phyloP scores from a whole-genome alignment of 2,329 filamentous ascomycete species.

The Thermoascus crustaceus region DNA sequence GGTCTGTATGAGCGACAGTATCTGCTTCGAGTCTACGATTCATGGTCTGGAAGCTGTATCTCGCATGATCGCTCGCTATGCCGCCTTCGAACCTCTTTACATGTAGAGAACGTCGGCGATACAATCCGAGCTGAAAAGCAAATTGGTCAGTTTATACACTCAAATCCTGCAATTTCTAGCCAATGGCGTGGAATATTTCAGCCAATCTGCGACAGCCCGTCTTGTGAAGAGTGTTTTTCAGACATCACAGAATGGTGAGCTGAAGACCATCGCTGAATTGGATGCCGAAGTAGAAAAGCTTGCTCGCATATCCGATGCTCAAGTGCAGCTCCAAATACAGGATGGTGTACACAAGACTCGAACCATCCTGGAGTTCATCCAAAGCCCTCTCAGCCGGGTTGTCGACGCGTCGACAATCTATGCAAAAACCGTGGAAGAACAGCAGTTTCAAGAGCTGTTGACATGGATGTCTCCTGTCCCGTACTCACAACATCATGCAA shows the following conservation, averaged over 20 bases:
- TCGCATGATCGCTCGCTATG: conserved; percentile 12
- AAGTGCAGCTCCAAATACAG: too few relatives aligned
- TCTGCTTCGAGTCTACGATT: conserved; percentile 8
- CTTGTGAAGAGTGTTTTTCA: conserved; percentile 4
- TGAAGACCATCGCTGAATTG: neutral
- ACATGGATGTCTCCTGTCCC: conserved; percentile 11
- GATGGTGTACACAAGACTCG: too few relatives aligned
- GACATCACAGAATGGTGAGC: conserved; percentile 1
- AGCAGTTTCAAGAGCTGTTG: conserved; percentile 2
- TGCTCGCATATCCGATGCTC: too few relatives aligned
- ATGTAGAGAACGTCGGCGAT: conserved; percentile 4
- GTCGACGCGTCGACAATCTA: conserved; percentile 1
- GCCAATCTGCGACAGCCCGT: conserved; percentile 3
- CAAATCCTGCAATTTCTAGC: conserved; percentile 9
- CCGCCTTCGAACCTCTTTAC: conserved; percentile 10
- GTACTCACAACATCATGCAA: conserved; percentile 11
- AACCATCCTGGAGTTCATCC: neutral
- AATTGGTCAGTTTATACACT: conserved; percentile 7
- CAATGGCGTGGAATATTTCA: conserved; percentile 8
- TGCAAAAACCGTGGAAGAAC: neutral
- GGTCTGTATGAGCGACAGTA: conserved; percentile 8
- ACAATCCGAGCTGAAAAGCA: neutral
- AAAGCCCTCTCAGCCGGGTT: conserved; percentile 2
- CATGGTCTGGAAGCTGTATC: conserved; percentile 10
- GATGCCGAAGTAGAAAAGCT: neutral